Percentiles rank a stretch among this genome's conserved stretches.
These are phyloP conservation scores for Chytriomyces sp. DNA, from an alignment of 192 early-diverging fungal species.

Conservation along the genomic window DNA sequence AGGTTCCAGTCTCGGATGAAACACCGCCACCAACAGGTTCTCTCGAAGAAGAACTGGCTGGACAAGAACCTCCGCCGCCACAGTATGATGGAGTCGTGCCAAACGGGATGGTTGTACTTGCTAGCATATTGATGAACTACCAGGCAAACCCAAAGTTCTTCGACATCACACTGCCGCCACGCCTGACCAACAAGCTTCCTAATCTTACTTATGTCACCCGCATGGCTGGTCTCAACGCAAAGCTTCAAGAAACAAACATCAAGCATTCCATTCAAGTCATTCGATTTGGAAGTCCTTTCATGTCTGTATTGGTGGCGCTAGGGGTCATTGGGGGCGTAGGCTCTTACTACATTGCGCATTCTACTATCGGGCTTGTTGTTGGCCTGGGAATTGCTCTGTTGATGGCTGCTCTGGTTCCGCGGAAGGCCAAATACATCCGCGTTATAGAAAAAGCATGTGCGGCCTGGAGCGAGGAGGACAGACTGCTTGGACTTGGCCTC, in stretches of 20 bases:
- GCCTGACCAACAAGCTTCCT: conserved; percentile 1
- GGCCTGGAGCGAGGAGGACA: conserved; percentile 3
- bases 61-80: not conserved
- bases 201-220: conserved; percentile 3
- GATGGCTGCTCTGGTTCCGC: not conserved
- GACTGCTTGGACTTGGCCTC: not conserved
- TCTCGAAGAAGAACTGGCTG: not conserved
- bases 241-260: not conserved
- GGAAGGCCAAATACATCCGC: not conserved
- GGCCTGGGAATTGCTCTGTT: not conserved
- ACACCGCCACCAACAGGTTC: too few relatives aligned
- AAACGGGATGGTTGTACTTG: not conserved
- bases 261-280: not conserved
- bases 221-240: conserved; percentile 1
- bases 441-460: not conserved
- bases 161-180: not conserved
- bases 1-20: too few relatives aligned
- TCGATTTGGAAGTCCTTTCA: not conserved
- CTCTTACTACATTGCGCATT: not conserved
- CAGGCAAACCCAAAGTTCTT: not conserved
- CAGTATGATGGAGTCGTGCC: conserved; percentile 3
- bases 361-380: not conserved
- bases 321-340: not conserved
- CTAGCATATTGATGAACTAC: not conserved
- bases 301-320: not conserved